A percentile compares a stretch with the other conserved stretches of the same genome.
Evolutionary conservation across 164 flowering plant species (phyloP).

Genomic region (Malania oleifera): DNA sequence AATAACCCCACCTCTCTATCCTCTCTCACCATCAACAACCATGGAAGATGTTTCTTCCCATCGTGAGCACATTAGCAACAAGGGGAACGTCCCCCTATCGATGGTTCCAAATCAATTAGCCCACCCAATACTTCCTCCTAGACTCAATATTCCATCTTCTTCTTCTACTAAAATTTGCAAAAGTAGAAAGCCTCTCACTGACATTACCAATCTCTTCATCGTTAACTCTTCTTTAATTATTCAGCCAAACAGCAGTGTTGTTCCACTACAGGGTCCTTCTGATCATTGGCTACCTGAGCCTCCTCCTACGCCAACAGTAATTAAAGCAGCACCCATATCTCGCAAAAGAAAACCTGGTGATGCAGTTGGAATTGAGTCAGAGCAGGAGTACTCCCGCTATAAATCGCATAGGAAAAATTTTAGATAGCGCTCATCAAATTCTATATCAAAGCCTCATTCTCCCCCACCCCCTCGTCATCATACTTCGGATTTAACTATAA

Average conservation of each 20-base stretch:
- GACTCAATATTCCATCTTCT: slow-evolving; percentile 2
- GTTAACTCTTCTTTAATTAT: not conserved
- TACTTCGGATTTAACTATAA: too few relatives aligned
- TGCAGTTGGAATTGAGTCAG: slow-evolving; percentile 2
- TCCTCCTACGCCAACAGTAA: not conserved
- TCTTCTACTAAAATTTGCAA: not conserved
- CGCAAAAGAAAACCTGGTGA: slow-evolving; percentile 14
- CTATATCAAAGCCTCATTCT: too few relatives aligned
- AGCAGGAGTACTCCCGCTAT: not conserved
- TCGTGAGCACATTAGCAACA: slow-evolving; percentile 8
- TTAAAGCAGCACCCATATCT: too few relatives aligned
- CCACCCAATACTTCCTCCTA: not conserved
- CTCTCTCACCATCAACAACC: not conserved
- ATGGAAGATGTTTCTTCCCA: not conserved
- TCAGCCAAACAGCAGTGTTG: too few relatives aligned
- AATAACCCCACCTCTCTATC: too few relatives aligned
- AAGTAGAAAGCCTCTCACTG: slow-evolving; percentile 21
- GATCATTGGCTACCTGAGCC: not conserved
- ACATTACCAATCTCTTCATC: slow-evolving; percentile 17
- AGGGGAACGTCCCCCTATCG: slow-evolving; percentile 8
- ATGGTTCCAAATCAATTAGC: not conserved
- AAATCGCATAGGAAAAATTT: slow-evolving; percentile 19
- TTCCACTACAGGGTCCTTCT: too few relatives aligned
- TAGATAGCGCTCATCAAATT: too few relatives aligned
- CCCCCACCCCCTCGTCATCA: too few relatives aligned